Base-by-base conservation (phyloP, 1,284 basidiomycete genomes). In the Paramarasmius palmivorus region DNA sequence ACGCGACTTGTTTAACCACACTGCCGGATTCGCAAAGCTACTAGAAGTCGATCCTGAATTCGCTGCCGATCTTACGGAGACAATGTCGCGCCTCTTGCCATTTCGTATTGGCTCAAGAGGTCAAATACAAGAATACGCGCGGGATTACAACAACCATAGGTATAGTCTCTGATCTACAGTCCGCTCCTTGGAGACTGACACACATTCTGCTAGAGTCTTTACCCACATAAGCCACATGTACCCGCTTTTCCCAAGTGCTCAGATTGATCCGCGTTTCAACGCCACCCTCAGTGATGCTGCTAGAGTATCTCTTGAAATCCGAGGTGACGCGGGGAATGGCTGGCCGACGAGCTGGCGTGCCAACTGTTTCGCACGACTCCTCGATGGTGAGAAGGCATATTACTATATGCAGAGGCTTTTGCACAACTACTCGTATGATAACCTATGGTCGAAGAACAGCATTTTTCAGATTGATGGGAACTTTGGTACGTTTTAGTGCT, bases 281-380 rank as follows among this genome's bases (percentile, higher is more conserved):
- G 19, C 42, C 25, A 63, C 58, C 19, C 40, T 59, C 5, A 37
- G 57, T 4, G 35, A 56, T 22, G 59, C 59, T 10, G 61, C 61
- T 10, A 54, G 56, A 14, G 49, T 51, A 10, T 52, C 57, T 26
- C 51, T 63, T 3, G 37, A 49, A 12, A 45, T 58, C 26, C 54
- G 61, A 14, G 61, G 61, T 10, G 61, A 63, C 29, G 52, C 59
- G 1, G 49, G 46, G 8, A 49, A 54, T 20, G 61, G 61, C 12
- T 61, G 59, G 61, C 58, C 58, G 3, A 57, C 56, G 4, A 56
- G 56, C n/a, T 59, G 58, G 58, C 25, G 58, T 41, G 58, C 54
- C 17, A 52, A 56, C 39, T 46, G 50, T 22, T 59, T 53, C 32
- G 56, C 56, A 15, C 50, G 58, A 15, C 42, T 57, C n/a, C 25